phyloP scores from a whole-genome alignment of 441 rosid species.

The Pelargonium australe region DNA sequence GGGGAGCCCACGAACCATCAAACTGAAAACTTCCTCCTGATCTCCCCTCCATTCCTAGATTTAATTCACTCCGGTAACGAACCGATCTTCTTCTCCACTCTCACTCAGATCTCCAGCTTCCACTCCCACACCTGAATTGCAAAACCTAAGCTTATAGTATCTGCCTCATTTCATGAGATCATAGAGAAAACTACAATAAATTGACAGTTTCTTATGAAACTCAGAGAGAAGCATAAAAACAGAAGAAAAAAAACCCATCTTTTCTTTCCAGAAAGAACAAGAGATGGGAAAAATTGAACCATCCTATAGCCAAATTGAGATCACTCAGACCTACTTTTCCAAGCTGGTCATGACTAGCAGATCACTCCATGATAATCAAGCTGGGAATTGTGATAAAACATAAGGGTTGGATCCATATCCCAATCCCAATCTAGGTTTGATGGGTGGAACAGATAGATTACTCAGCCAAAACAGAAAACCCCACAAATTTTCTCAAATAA shows the following conservation, averaged over 20 bases:
- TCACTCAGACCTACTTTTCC: background rate
- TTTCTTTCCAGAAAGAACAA: background rate
- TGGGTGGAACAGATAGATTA: background rate
- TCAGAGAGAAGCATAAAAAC: background rate
- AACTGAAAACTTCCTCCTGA: constrained; percentile 21
- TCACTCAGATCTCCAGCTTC: background rate
- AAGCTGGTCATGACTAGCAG: background rate
- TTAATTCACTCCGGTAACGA: background rate
- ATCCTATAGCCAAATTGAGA: background rate
- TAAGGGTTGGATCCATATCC: background rate
- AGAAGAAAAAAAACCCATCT: background rate
- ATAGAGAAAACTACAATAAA: background rate
- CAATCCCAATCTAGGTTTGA: background rate
- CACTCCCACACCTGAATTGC: background rate
- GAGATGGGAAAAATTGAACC: background rate
- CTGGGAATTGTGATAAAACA: background rate
- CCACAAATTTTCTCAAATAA: constrained; percentile 28
- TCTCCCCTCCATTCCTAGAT: constrained; percentile 26
- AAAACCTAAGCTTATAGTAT: background rate
- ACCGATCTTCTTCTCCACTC: background rate
- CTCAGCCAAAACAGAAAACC: constrained; percentile 25
- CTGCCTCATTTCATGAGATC: constrained; percentile 17
- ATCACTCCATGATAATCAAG: constrained; percentile 2
- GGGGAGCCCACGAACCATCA: constrained; percentile 41
- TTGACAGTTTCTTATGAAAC: background rate